phyloP scores from a whole-genome alignment of 106 monocot genomes.

The Apostasia ramifera region DNA sequence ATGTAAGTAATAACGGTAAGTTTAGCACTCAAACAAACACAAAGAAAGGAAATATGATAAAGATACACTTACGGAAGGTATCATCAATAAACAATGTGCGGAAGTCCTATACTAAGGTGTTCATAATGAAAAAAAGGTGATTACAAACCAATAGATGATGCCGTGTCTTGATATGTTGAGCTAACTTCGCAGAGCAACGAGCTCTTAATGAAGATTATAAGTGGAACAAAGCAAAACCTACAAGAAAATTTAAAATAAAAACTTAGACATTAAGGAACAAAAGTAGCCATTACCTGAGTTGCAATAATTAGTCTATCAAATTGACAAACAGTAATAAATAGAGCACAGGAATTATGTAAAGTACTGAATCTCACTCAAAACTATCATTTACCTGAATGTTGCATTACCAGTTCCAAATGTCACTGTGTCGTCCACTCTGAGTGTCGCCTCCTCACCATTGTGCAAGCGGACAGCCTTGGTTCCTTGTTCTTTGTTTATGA shows the following conservation, averaged over 20 bases:
- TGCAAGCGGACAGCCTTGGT: conserved; percentile 33
- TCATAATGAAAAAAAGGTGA: neutral
- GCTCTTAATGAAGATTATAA: conserved; percentile 32
- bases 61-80: too few relatives aligned
- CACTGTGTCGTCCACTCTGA: conserved; percentile 58
- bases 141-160: conserved; percentile 73
- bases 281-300: neutral
- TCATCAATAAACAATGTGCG: too few relatives aligned
- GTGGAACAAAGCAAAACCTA: conserved; percentile 64
- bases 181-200: conserved; percentile 14
- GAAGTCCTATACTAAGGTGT: too few relatives aligned
- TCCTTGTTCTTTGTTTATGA: conserved; percentile 55
- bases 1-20: too few relatives aligned
- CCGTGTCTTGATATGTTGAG: conserved; percentile 29
- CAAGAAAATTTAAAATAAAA: conserved; percentile 10
- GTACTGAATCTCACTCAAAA: conserved; percentile 3
- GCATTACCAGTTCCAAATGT: conserved; percentile 90
- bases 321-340: neutral
- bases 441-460: conserved; percentile 34
- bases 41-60: too few relatives aligned
- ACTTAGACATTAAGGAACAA: neutral
- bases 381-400: conserved; percentile 66
- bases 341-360: neutral
- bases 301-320: too few relatives aligned
- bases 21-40: too few relatives aligned